Conservation (phyloP, 192 early-diverging fungal species). For the Umbelopsis sp. region DNA sequence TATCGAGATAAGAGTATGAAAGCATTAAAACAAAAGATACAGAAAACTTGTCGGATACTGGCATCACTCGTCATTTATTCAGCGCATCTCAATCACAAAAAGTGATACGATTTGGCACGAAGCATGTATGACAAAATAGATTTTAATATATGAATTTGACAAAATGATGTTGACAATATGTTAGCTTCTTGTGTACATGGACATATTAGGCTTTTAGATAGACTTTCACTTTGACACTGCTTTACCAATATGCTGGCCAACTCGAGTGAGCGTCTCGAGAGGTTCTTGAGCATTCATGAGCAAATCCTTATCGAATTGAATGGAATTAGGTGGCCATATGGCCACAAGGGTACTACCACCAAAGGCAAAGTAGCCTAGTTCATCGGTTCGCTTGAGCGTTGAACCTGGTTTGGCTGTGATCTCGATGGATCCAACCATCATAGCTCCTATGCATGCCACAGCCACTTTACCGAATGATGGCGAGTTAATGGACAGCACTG, state of each 20-base stretch:
- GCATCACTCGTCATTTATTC: no score
- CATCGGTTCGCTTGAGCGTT: conserved; percentile 57
- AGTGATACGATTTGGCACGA: no score
- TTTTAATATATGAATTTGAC: no score
- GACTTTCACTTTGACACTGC: neutral
- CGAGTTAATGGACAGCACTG: conserved; percentile 52
- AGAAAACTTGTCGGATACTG: no score
- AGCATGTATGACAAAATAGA: no score
- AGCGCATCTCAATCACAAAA: no score
- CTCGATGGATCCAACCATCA: conserved; percentile 69
- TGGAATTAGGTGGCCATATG: conserved; percentile 57
- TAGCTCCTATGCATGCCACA: conserved; percentile 64
- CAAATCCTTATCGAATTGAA: conserved; percentile 65
- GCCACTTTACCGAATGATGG: conserved; percentile 56
- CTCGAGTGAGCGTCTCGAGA: conserved; percentile 61
- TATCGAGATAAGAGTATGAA: no score
- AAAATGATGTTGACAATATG: no score
- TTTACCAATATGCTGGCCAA: conserved; percentile 39
- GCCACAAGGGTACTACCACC: conserved; percentile 69
- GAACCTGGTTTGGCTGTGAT: conserved; percentile 51
- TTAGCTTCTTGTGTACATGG: no score
- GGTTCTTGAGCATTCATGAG: conserved; percentile 48
- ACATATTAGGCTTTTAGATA: no score
- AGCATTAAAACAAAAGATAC: no score
- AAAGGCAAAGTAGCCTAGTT: conserved; percentile 73